Evolutionary conservation across 192 early-diverging fungal genomes (phyloP).

Genomic region (Coemansia pectinata): DNA sequence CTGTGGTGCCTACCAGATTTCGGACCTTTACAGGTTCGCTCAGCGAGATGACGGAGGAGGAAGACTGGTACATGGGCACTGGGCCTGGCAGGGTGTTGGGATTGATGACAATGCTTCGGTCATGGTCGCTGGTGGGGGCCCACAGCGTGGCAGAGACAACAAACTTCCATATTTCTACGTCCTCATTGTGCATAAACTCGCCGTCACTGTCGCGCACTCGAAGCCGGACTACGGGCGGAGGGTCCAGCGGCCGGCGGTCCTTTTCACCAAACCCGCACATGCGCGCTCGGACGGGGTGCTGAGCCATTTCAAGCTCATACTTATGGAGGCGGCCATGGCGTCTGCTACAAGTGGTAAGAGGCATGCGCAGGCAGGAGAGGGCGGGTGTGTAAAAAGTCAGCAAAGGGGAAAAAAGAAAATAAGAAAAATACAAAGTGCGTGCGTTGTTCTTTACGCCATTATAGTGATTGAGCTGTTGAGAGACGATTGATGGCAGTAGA

Average conservation of each 20-base stretch:
- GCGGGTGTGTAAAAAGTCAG: not conserved
- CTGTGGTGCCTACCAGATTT: conserved; percentile 71
- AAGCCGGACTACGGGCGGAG: conserved; percentile 67
- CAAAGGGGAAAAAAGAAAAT: not conserved
- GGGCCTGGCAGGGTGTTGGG: conserved; percentile 47
- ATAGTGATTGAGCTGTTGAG: not conserved
- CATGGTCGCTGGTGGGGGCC: conserved; percentile 37
- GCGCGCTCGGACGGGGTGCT: conserved; percentile 70
- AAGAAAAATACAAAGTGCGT: conserved; percentile 3
- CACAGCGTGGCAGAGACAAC: conserved; percentile 51
- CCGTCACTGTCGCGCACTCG: conserved; percentile 59
- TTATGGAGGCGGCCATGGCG: conserved; percentile 50
- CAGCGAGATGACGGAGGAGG: conserved; percentile 46
- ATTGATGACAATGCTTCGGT: conserved; percentile 53
- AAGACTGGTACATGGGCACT: conserved; percentile 39
- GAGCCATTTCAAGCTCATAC: conserved; percentile 65
- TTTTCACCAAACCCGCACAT: conserved; percentile 83
- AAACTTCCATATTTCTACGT: conserved; percentile 53
- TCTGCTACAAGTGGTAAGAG: conserved; percentile 20
- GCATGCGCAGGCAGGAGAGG: not conserved
- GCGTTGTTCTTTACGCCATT: not conserved
- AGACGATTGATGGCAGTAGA: not conserved
- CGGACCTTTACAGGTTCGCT: conserved; percentile 58
- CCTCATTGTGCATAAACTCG: conserved; percentile 56
- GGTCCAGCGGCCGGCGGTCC: conserved; percentile 68